Evolutionary conservation across 2,329 filamentous ascomycete genomes (phyloP), one percentile per base, ranked within the genome.

Genomic region (Aspergillus sp.): DNA sequence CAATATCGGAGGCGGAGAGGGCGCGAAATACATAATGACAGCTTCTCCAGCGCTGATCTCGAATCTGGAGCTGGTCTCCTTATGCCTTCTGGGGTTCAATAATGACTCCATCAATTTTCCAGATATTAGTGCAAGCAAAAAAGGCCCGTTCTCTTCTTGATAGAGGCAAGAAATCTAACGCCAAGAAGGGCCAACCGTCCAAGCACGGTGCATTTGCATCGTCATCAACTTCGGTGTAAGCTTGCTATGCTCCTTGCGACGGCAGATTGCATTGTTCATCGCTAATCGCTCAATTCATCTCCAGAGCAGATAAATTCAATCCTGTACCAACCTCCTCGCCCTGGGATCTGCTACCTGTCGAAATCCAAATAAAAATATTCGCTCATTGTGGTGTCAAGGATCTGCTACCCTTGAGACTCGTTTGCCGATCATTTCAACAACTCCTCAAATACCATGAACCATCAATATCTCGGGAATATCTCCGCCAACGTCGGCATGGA

Each of bases 351-450:
- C 58, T 71, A 26, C 68, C 68, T 8, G 65, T 66, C 43, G 68
- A 71, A 43, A 54, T 71, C 32, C 64, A 68, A 53, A 62, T 71
- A 42, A 58, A 57, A 43, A 68, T 71, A 44, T 69, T 71, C 44
- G 59, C 61, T 6, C 57, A 64, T 44, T 71, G 67, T 51, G 60
- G 64, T 31, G 56, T 69, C 45, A 51, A 53, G 32, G 67, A 70
- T 40, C 59, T 68, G 26, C 49, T 61, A 13, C 52, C 56, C 27
- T 43, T 71, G 35, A 67, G 61, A 40, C 65, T 69, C 9, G 66
- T 69, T 41, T 71, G 65, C 51, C 60, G 58, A 40, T 56, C 61
- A 27, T 69, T 71, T 39, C 54, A 57, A 40, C 50, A 65, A 19
- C 45, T 69, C n/a, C 53, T 71, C 30, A 58, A 53, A 13, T 49